These are phyloP conservation scores for Cucurbita pepo DNA, from an alignment of 306 rosid species.

Conservation along the genomic window DNA sequence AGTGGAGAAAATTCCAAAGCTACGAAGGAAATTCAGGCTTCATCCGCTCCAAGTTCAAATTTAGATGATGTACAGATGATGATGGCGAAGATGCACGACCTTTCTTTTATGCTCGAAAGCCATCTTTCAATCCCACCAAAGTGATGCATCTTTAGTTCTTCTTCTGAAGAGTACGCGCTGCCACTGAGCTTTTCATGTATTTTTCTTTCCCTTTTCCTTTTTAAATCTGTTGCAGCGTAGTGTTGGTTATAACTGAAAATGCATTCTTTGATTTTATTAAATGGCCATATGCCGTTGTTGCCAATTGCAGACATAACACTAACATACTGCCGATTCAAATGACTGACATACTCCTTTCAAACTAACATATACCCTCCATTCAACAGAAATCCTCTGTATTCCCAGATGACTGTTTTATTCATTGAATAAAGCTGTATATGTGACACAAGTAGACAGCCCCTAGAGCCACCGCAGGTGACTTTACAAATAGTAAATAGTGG, in stretches of 20 bases:
- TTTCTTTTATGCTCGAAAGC: slow-evolving; percentile 77
- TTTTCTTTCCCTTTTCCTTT: not conserved
- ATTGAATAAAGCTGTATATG: not conserved
- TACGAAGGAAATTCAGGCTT: slow-evolving; percentile 3
- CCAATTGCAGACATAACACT: not conserved
- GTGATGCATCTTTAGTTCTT: slow-evolving; percentile 17
- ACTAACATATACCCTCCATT: not conserved
- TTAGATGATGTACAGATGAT: slow-evolving; percentile 34
- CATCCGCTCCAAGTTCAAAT: slow-evolving; percentile 24
- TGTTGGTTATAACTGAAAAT: not conserved
- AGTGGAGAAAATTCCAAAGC: slow-evolving; percentile 12
- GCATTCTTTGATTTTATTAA: slow-evolving; percentile 1
- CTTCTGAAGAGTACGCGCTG: not conserved
- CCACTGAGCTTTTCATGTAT: not conserved
- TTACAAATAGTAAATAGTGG: not conserved
- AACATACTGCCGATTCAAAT: too few species aligned
- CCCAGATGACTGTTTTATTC: not conserved
- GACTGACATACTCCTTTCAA: too few species aligned
- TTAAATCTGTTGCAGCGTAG: not conserved
- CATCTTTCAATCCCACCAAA: slow-evolving; percentile 52
- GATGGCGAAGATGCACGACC: slow-evolving; percentile 76
- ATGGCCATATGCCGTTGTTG: not conserved
- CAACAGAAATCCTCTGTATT: not conserved
- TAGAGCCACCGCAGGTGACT: not conserved
- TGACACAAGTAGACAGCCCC: not conserved